Percentiles rank a stretch among this genome's conserved stretches.
These are phyloP conservation scores for Euphrasia confusa DNA, from an alignment of 257 asterid genomes.

Conservation along the genomic window DNA sequence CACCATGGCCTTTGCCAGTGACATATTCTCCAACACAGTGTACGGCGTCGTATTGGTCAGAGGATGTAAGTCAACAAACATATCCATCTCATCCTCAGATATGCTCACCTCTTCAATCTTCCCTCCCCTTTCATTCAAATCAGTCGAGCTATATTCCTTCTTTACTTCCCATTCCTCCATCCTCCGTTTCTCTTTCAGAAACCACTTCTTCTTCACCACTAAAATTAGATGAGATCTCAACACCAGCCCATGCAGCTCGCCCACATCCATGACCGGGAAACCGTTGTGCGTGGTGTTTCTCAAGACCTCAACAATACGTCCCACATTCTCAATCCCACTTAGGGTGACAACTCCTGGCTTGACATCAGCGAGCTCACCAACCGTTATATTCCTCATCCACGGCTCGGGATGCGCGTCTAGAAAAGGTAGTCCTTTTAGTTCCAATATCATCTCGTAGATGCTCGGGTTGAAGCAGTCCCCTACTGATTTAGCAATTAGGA, in stretches of 20 bases:
- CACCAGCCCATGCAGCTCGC: conserved; percentile 63
- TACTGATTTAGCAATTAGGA: conserved; percentile 74
- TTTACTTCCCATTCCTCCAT: conserved; percentile 80
- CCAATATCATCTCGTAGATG: conserved; percentile 80
- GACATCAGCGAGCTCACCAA: conserved; percentile 68
- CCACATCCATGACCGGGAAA: conserved; percentile 63
- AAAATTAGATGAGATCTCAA: conserved; percentile 70
- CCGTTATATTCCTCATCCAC: conserved; percentile 91
- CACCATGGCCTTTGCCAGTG: conserved; percentile 85
- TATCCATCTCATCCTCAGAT: conserved; percentile 64
- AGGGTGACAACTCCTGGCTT: conserved; percentile 65
- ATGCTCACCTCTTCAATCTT: conserved; percentile 57
- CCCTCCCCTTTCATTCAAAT: conserved; percentile 61
- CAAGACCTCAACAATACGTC: conserved; percentile 63
- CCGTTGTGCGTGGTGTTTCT: conserved; percentile 79
- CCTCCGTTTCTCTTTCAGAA: conserved; percentile 54
- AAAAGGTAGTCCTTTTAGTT: conserved; percentile 89
- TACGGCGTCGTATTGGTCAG: conserved; percentile 56
- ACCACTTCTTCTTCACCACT: conserved; percentile 81
- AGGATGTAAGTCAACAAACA: conserved; percentile 78
- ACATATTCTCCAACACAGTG: conserved; percentile 49
- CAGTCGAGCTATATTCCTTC: conserved; percentile 64
- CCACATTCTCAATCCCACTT: conserved; percentile 68
- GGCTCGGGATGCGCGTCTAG: conserved; percentile 86
- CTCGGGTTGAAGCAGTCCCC: conserved; percentile 96